Conservation (phyloP, 306 rosid species). For the Inga laurina region DNA sequence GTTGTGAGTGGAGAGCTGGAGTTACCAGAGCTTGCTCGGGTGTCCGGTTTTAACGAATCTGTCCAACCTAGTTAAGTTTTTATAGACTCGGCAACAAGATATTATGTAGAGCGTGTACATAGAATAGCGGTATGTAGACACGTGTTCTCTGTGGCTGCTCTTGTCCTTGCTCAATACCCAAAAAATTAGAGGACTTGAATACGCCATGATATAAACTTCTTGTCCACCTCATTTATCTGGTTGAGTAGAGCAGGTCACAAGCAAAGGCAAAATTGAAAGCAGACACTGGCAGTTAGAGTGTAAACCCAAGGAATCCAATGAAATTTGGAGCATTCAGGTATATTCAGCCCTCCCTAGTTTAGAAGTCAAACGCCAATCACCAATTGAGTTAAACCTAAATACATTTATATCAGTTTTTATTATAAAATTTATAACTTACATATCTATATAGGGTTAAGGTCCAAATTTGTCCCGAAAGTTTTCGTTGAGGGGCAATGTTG, state of each 20-base stretch:
- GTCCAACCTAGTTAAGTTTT: constrained; percentile 43
- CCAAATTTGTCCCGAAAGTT: no score
- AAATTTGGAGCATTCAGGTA: background rate
- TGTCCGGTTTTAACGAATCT: constrained; percentile 58
- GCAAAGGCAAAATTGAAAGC: background rate
- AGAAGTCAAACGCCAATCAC: background rate
- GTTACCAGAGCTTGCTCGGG: constrained; percentile 62
- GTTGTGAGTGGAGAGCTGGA: constrained; percentile 72
- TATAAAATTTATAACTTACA: no score
- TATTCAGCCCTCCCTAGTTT: background rate
- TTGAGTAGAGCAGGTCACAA: background rate
- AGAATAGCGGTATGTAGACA: constrained; percentile 24
- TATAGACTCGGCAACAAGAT: background rate
- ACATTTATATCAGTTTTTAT: no score
- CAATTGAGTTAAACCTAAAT: no score
- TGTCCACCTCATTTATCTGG: background rate
- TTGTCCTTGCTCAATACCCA: background rate
- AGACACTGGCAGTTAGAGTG: background rate
- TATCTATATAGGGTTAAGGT: no score
- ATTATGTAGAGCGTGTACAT: constrained; percentile 33
- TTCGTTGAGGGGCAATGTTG: no score
- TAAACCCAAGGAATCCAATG: background rate
- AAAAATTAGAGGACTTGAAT: background rate
- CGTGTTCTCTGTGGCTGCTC: background rate
- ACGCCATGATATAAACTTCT: background rate